Evolutionary conservation across 2,329 filamentous ascomycete genomes (phyloP).

Genomic region (Pseudophaeomoniella oleicola): DNA sequence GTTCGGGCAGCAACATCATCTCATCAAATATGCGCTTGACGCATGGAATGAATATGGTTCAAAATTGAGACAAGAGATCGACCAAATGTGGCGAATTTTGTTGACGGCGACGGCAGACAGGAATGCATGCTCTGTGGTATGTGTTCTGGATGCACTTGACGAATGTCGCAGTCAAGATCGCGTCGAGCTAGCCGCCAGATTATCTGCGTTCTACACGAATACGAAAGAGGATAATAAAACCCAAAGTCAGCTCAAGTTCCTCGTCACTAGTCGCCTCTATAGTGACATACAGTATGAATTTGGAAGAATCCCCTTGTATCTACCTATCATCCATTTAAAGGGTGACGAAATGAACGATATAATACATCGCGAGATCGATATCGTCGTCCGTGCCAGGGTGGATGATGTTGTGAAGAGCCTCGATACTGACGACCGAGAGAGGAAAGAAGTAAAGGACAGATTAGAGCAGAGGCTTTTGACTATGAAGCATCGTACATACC

Average conservation of each 20-base stretch:
- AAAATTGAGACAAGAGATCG: slow-evolving; percentile 4
- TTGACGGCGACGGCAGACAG: slow-evolving; percentile 3
- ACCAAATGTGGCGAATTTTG: slow-evolving; percentile 8
- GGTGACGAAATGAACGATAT: slow-evolving; percentile 8
- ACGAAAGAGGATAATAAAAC: not conserved
- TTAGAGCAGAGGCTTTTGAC: slow-evolving; percentile 1
- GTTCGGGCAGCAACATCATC: slow-evolving; percentile 13
- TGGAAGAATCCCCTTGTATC: slow-evolving; percentile 4
- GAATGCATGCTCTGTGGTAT: slow-evolving; percentile 6
- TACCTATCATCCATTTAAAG: slow-evolving; percentile 6
- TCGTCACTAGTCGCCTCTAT: slow-evolving; percentile 16
- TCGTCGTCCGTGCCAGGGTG: slow-evolving; percentile 9
- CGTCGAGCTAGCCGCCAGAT: slow-evolving; percentile 4
- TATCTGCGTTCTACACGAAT: slow-evolving; percentile 3
- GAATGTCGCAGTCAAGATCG: slow-evolving; percentile 10
- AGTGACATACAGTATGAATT: slow-evolving; percentile 8
- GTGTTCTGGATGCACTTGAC: slow-evolving; percentile 15
- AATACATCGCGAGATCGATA: slow-evolving; percentile 10
- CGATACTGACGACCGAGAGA: not conserved
- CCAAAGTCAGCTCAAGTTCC: slow-evolving; percentile 6
- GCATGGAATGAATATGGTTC: slow-evolving; percentile 2
- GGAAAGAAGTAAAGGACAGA: not conserved
- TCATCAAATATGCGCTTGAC: slow-evolving; percentile 10
- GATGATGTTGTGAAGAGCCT: slow-evolving; percentile 3
- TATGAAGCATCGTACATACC: slow-evolving; percentile 15